Evolutionary conservation across 257 asterid genomes (phyloP).

Genomic region (Jaltomata sinuosa): DNA sequence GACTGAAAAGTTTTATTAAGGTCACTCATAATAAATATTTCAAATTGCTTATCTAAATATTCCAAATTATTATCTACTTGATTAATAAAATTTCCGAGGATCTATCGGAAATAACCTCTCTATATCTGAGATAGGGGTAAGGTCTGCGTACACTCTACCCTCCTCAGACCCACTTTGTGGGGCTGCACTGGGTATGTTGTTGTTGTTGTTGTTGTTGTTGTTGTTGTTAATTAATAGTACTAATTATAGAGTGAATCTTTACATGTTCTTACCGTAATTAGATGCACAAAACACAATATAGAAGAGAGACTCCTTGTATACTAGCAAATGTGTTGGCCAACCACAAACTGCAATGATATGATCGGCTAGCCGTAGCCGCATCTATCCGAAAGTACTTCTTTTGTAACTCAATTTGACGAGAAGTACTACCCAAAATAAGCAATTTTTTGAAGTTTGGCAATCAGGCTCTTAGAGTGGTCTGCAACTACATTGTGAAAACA

Average conservation of each 20-base stretch:
- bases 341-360: neutral
- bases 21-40: neutral
- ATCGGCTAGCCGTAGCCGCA: too few species aligned
- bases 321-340: neutral
- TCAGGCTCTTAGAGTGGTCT: too few species aligned
- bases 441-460: neutral
- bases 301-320: too few species aligned
- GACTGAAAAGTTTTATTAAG: neutral
- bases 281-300: neutral
- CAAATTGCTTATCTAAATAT: neutral
- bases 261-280: neutral
- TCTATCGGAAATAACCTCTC: too few species aligned
- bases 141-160: too few species aligned
- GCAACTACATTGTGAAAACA: too few species aligned
- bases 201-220: too few species aligned
- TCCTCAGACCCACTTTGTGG: too few species aligned
- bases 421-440: neutral
- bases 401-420: neutral
- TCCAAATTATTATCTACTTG: neutral
- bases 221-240: neutral
- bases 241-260: neutral
- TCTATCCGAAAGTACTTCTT: neutral
- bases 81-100: neutral
- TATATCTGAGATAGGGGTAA: too few species aligned
- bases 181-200: too few species aligned